Evolutionary conservation across 352 stramenopile species (phyloP), one percentile per base, ranked within the genome.

Genomic region (Phytophthora cajani): DNA sequence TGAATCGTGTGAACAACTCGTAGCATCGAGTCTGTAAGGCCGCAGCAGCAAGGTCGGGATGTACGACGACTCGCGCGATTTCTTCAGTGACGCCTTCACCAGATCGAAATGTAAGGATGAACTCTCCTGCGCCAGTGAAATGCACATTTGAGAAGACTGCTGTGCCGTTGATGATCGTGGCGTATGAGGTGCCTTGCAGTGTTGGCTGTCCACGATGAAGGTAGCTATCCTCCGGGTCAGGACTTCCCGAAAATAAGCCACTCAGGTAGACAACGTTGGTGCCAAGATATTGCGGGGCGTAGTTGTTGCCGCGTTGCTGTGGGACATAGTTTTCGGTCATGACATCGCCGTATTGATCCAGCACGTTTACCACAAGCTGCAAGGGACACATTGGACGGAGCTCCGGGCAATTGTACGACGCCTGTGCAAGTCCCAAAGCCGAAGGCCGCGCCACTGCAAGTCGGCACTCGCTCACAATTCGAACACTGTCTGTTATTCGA

Each of bases 271-370:
- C 58, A 51, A 64, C 47, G 52, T n/a, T 40, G 17, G 11, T 59
- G 3, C 30, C 30, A 9, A 19, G 9, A 5, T 53, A 17, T 7
- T 8, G 32, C 8, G 32, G 32, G 32, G 12, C 32, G 32, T 38
- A 38, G 52, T n/a, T 32, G 12, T 16, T 59, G 3, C 30, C 30
- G 9, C 25, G 9, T 5, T 53, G 8, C 14, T 8, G 32, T 11
- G 32, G 9, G 10, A 9, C 32, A 25, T 71, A 59, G 67, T 58
- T 14, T 2, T 63, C 66, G 17, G 63, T 21, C 69, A 91, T 81
- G 2, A 74, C 56, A 50, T 82, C 64, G 30, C 74, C 76, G 25
- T 88, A 93, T 70, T 93, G 85, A 58, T 91, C 81, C 7, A 88
- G 46, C 11, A 88, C 69, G 14, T 75, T 71, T 14, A 87, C 6